Evolutionary conservation across 1,284 basidiomycete species (phyloP).

Genomic region (Peniophora sp.): DNA sequence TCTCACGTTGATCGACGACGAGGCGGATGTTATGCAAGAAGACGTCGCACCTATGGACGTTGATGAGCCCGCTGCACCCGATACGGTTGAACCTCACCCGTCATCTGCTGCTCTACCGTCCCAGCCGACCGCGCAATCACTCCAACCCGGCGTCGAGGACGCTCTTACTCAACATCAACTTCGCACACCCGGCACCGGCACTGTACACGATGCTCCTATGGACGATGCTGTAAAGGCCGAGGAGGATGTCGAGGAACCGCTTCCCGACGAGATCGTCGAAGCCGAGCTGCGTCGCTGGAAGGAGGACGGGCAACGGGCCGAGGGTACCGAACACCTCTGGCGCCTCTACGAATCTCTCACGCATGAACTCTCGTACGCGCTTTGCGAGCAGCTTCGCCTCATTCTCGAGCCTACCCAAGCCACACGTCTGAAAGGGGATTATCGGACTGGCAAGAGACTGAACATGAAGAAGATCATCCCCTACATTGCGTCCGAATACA

Average conservation of each 20-base stretch:
- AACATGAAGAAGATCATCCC: constrained; percentile 99
- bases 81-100: constrained; percentile 17
- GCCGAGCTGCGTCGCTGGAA: constrained; percentile 59
- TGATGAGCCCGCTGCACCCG: constrained; percentile 25
- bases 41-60: constrained; percentile 34
- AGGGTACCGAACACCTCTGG: constrained; percentile 77
- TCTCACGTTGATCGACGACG: constrained; percentile 68
- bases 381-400: constrained; percentile 95
- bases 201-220: constrained; percentile 6
- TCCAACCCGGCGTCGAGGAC: constrained; percentile 34
- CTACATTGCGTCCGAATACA: constrained; percentile 98
- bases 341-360: constrained; percentile 86
- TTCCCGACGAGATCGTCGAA: constrained; percentile 42
- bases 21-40: constrained; percentile 19
- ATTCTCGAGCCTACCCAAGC: constrained; percentile 95
- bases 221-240: constrained; percentile 25
- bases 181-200: constrained; percentile 12
- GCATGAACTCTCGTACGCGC: constrained; percentile 82
- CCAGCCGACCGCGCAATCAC: constrained; percentile 24
- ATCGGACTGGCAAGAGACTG: constrained; percentile 94
- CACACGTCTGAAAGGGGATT: constrained; percentile 94
- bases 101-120: constrained; percentile 16
- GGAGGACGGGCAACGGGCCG: constrained; percentile 45
- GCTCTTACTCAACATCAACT: constrained; percentile 35
- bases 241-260: constrained; percentile 23